phyloP scores from a whole-genome alignment of 2,329 filamentous ascomycete species.

The Furcasterigmium furcatum region DNA sequence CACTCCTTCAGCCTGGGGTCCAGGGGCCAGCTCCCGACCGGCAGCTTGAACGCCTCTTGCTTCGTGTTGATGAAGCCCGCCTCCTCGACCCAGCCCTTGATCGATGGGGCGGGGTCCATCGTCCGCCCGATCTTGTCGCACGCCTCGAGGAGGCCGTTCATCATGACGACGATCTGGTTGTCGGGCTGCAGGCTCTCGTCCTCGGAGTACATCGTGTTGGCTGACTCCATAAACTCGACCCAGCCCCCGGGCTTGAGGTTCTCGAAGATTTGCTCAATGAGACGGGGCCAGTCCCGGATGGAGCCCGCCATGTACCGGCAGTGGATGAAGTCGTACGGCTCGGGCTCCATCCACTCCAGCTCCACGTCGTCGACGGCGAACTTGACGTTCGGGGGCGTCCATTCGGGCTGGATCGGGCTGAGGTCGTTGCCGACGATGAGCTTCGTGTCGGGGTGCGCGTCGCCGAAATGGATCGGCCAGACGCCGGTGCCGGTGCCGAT shows the following conservation, averaged over 20 bases:
- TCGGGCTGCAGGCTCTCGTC: constrained; percentile 1
- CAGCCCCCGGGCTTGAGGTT: constrained; percentile 7
- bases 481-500: constrained; percentile 19
- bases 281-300: constrained; percentile 22
- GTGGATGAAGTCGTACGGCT: constrained; percentile 5
- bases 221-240: constrained; percentile 6
- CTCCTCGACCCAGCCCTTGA: constrained; percentile 16
- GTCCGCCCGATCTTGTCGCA: constrained; percentile 23
- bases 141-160: constrained; percentile 16
- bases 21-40: constrained; percentile 32
- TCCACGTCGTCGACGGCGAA: constrained; percentile 68
- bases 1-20: constrained; percentile 36
- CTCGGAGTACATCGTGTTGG: constrained; percentile 5
- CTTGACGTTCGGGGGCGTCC: constrained; percentile 68
- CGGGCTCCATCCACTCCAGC: constrained; percentile 10
- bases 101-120: constrained; percentile 21
- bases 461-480: constrained; percentile 37
- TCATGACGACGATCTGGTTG: constrained; percentile 12
- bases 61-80: constrained; percentile 26
- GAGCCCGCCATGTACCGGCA: constrained; percentile 22
- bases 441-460: constrained; percentile 16
- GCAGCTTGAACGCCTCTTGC: constrained; percentile 22
- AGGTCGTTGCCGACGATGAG: constrained; percentile 29
- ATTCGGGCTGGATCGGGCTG: constrained; percentile 18
- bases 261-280: constrained; percentile 7